These are phyloP conservation scores for Golubevia pallescens DNA, from an alignment of 1,284 basidiomycete genomes.

Conservation along the genomic window DNA sequence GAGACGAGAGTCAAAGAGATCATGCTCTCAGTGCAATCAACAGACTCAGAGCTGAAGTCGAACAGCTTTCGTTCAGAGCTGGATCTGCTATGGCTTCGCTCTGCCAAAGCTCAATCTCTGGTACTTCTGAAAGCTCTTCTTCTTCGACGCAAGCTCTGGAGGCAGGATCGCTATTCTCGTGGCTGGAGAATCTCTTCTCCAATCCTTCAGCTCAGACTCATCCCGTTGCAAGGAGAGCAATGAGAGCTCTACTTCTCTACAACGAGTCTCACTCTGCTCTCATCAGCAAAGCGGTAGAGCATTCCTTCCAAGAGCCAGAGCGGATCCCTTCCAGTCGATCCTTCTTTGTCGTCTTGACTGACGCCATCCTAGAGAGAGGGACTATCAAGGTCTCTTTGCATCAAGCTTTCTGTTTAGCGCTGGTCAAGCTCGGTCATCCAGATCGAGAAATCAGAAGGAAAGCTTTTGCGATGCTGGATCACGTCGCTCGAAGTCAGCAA, in stretches of 20 bases:
- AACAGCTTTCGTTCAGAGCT: slow-evolving; percentile 75
- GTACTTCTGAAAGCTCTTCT: not conserved
- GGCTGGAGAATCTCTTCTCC: slow-evolving; percentile 67
- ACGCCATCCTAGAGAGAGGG: slow-evolving; percentile 73
- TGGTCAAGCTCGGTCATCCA: slow-evolving; percentile 84
- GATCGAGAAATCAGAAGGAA: slow-evolving; percentile 74
- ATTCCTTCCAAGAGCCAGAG: slow-evolving; percentile 73
- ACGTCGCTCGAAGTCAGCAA: slow-evolving; percentile 67
- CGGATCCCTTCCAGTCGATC: slow-evolving; percentile 66
- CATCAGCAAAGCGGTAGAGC: slow-evolving; percentile 74
- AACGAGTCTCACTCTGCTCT: slow-evolving; percentile 72
- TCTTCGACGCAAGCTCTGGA: slow-evolving; percentile 62
- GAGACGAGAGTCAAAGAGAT: slow-evolving; percentile 65
- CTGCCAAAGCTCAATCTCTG: slow-evolving; percentile 60
- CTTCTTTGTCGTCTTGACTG: slow-evolving; percentile 81
- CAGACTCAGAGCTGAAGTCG: slow-evolving; percentile 70
- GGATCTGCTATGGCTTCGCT: slow-evolving; percentile 75
- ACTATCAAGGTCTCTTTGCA: slow-evolving; percentile 74
- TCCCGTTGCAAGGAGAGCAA: slow-evolving; percentile 71
- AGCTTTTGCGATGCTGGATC: slow-evolving; percentile 81
- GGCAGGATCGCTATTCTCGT: slow-evolving; percentile 65
- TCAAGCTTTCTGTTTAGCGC: slow-evolving; percentile 79
- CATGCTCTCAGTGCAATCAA: slow-evolving; percentile 25
- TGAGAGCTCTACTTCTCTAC: slow-evolving; percentile 75
- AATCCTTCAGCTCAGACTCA: slow-evolving; percentile 63